A percentile compares a stretch with the other conserved stretches of the same genome.
phyloP scores from a whole-genome alignment of 306 rosid species.

The Leucaena leucocephala region DNA sequence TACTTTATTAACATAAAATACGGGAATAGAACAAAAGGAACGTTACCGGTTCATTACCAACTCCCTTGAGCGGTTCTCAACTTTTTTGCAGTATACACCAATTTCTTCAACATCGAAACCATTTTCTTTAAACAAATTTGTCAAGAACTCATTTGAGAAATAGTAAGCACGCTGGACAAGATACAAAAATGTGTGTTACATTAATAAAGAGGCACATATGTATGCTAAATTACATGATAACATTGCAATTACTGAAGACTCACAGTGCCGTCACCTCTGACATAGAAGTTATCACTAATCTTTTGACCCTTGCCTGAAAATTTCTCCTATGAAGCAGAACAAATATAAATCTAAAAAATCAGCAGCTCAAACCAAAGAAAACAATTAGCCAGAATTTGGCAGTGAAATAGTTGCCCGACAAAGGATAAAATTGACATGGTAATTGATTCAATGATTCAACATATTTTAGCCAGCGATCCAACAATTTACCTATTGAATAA shows the following conservation, averaged over 20 bases:
- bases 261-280: constrained; percentile 96
- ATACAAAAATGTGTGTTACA: constrained; percentile 26
- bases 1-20: background rate
- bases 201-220: constrained; percentile 26
- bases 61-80: constrained; percentile 84
- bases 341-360: constrained; percentile 15
- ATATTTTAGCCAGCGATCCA: constrained; percentile 27
- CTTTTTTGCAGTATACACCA: constrained; percentile 88
- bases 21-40: constrained; percentile 5
- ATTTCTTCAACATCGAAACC: constrained; percentile 74
- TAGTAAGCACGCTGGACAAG: constrained; percentile 86
- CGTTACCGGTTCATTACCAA: constrained; percentile 83
- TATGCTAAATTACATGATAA: constrained; percentile 14
- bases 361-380: constrained; percentile 22
- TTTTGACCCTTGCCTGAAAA: constrained; percentile 79
- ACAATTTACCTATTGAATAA: constrained; percentile 2
- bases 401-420: constrained; percentile 13
- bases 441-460: constrained; percentile 17
- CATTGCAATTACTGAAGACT: constrained; percentile 46
- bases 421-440: constrained; percentile 6
- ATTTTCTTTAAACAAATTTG: constrained; percentile 72
- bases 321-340: constrained; percentile 62
- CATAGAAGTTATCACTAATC: constrained; percentile 88
- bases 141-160: constrained; percentile 84
- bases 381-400: constrained; percentile 10